phyloP scores from a whole-genome alignment of 345 rosid species.

The Gossypium longicalyx region DNA sequence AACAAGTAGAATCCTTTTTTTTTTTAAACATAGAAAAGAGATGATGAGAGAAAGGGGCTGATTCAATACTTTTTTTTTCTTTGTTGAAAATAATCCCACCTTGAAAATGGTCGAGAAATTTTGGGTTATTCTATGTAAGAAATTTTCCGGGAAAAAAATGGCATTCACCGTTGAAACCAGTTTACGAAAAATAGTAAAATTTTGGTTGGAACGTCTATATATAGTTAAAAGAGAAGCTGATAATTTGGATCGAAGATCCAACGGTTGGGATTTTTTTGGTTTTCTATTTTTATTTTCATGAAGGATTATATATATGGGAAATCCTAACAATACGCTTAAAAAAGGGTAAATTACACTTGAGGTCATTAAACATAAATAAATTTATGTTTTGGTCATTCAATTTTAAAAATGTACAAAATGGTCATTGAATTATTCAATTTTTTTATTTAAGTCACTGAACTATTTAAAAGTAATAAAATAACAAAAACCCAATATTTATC shows the following conservation, averaged over 20 bases:
- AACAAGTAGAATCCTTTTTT: neutral
- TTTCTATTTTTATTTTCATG: neutral
- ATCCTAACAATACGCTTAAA: neutral
- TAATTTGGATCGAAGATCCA: neutral
- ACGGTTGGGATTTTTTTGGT: neutral
- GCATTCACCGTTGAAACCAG: no score
- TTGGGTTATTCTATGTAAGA: neutral
- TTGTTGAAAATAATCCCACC: neutral
- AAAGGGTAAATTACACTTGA: no score
- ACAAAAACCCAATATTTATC: no score
- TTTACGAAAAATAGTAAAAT: neutral
- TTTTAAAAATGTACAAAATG: no score
- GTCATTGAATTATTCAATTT: fast-evolving
- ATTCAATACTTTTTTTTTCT: neutral
- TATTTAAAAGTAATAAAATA: no score
- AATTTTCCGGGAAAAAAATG: no score
- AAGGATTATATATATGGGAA: neutral
- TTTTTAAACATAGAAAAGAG: neutral
- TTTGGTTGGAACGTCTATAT: neutral
- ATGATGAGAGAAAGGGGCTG: neutral
- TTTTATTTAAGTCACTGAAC: no score
- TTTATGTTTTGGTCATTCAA: no score
- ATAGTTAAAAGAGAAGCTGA: neutral
- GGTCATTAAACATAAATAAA: no score
- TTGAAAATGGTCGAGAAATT: neutral